Evolutionary conservation across 208 protist genomes (phyloP), one percentile per base, ranked within the genome.

Genomic region (Acanthamoeba culbertsoni): DNA sequence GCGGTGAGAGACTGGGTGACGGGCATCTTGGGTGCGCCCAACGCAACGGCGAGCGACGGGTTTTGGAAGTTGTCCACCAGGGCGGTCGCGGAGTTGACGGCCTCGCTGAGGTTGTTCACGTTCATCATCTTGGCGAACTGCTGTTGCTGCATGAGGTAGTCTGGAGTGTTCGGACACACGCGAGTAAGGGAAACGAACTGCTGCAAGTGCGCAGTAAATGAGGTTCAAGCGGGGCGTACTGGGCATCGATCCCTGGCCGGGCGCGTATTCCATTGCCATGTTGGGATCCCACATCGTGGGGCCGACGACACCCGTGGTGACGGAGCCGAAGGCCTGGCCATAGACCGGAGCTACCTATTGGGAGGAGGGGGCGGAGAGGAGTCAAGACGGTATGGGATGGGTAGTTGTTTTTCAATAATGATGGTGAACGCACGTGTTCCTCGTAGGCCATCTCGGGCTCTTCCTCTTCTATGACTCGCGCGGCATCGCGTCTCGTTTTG

Each of bases 401-500:
- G 55, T 28, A 63, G 55, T n/a, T 5, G 31, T 7, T n/a, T 63
- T 26, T n/a, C 18, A 55, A 55, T 23, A 8, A 55, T 23, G 48
- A 55, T 55, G 48, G 48, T 28, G 31, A 33, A 88, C 53, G 33
- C 46, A 90, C 82, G 51, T 90, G 86, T 55, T 92, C 86, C 40
- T 92, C 86, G 10, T 45, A 20, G 16, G 86, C 86, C 28, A 79
- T 71, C n/a, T 92, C 86, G 0, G 62, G 42, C 6, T 92, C 86
- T 40, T 92, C 86, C 0, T 92, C 86, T 28, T 90, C 57, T 16
- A 92, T 53, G 45, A 92, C 20, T n/a, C 86, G 86, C 6, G 86
- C 14, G 37, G 86, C 86, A 37, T 92, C 86, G 40, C 51, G 59
- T n/a, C 91, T 53, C 26, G 68, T 86, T 55, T 93, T 84, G 43